These are phyloP conservation scores for Ochetophila trinervis DNA, from an alignment of 306 rosid species.

Conservation along the genomic window DNA sequence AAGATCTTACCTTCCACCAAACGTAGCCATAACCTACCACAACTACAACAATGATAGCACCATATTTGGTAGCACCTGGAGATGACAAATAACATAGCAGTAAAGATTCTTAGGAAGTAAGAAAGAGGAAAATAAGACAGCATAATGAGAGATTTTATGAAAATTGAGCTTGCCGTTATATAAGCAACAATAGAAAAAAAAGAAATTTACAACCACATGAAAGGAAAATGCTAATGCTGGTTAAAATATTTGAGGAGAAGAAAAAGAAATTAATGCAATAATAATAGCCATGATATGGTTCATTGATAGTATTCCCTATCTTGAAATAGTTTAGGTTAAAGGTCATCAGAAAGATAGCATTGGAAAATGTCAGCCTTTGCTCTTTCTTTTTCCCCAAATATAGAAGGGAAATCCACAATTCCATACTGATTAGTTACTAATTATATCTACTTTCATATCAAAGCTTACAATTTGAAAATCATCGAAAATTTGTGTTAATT, in stretches of 20 bases:
- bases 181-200: slow-evolving; percentile 4
- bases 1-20: slow-evolving; percentile 88
- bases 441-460: too few relatives aligned
- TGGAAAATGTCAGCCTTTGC: too few relatives aligned
- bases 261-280: not conserved
- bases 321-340: not conserved
- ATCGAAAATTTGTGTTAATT: not conserved
- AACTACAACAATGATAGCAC: slow-evolving; percentile 56
- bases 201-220: too few relatives aligned
- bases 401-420: too few relatives aligned
- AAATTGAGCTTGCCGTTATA: not conserved
- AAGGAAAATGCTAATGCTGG: not conserved
- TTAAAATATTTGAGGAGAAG: not conserved
- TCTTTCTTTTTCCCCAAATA: too few relatives aligned
- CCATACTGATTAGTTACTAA: too few relatives aligned
- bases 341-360: not conserved
- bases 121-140: not conserved
- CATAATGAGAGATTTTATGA: not conserved
- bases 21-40: slow-evolving; percentile 75
- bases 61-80: slow-evolving; percentile 64
- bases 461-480: too few relatives aligned
- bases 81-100: slow-evolving; percentile 21
- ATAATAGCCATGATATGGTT: not conserved
- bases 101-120: slow-evolving; percentile 16
- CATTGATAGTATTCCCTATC: not conserved